A percentile compares a stretch with the other conserved stretches of the same genome.
Evolutionary conservation across 1,139 yeast species (phyloP).

Genomic region (Pichia sp.): DNA sequence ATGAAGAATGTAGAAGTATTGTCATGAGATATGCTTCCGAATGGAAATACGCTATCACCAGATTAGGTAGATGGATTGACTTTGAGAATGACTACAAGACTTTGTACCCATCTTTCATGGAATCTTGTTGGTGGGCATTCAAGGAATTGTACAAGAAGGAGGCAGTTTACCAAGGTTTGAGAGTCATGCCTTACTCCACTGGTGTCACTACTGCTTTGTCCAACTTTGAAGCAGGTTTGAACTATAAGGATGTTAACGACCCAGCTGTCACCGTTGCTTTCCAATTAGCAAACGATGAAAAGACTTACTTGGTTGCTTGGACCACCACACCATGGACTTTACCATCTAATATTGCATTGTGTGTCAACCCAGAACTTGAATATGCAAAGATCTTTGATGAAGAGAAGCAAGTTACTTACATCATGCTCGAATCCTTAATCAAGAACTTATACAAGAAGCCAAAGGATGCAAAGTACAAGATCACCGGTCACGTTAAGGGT

Average conservation of each 20-base stretch:
- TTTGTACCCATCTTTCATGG: conserved; percentile 92
- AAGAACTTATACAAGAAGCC: conserved; percentile 90
- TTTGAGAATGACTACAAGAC: conserved; percentile 98
- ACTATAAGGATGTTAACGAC: conserved; percentile 93
- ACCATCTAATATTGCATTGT: conserved; percentile 87
- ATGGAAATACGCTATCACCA: conserved; percentile 88
- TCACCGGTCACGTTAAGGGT: conserved; percentile 77
- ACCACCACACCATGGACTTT: conserved; percentile 99
- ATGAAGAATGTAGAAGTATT: conserved; percentile 89
- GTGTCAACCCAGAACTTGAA: conserved; percentile 87
- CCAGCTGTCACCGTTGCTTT: conserved; percentile 95
- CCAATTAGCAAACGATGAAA: conserved; percentile 71
- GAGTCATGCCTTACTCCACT: conserved; percentile 98
- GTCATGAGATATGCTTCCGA: conserved; percentile 96
- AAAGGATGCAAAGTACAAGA: conserved; percentile 76
- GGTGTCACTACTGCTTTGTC: conserved; percentile 96
- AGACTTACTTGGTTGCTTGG: conserved; percentile 90
- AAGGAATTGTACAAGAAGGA: conserved; percentile 77
- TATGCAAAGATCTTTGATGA: conserved; percentile 90
- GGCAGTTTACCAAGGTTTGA: conserved; percentile 86
- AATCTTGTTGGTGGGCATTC: conserved; percentile 99
- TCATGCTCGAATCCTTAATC: conserved; percentile 74
- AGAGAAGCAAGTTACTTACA: conserved; percentile 70
- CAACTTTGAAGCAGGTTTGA: conserved; percentile 97
- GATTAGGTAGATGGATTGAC: conserved; percentile 98